A percentile compares a stretch with the other conserved stretches of the same genome.
Evolutionary conservation across 2,329 filamentous ascomycete genomes (phyloP).

Genomic region (Periconia sp.): DNA sequence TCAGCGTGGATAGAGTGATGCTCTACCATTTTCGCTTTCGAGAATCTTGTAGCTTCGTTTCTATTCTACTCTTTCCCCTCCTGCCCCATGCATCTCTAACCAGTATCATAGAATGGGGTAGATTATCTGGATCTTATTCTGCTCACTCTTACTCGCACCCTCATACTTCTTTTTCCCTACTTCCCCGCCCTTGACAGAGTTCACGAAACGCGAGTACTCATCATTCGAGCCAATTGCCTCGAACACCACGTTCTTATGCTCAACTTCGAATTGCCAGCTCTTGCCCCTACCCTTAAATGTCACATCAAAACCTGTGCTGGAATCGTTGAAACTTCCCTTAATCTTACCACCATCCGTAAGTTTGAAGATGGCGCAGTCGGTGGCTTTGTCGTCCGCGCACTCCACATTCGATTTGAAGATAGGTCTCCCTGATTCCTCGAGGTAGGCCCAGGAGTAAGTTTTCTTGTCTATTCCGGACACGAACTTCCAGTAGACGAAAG

Average conservation of each 20-base stretch:
- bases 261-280: background rate
- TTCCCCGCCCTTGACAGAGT: background rate
- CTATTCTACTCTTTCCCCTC: no score
- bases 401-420: background rate
- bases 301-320: background rate
- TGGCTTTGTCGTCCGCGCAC: background rate
- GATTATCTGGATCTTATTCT: background rate
- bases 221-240: background rate
- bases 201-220: constrained; percentile 1
- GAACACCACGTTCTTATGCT: background rate
- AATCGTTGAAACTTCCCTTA: background rate
- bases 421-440: background rate
- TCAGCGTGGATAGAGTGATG: no score
- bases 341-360: background rate
- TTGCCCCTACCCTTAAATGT: background rate
- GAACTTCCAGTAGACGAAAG: background rate
- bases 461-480: background rate
- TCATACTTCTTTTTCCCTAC: background rate
- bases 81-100: no score
- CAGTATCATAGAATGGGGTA: background rate
- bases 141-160: background rate
- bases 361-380: background rate
- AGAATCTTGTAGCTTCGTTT: no score
- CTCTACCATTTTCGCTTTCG: no score
- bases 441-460: background rate